These are phyloP conservation scores for Stropharia rugosoannulata DNA, from an alignment of 768 basidiomycete genomes.

Conservation along the genomic window DNA sequence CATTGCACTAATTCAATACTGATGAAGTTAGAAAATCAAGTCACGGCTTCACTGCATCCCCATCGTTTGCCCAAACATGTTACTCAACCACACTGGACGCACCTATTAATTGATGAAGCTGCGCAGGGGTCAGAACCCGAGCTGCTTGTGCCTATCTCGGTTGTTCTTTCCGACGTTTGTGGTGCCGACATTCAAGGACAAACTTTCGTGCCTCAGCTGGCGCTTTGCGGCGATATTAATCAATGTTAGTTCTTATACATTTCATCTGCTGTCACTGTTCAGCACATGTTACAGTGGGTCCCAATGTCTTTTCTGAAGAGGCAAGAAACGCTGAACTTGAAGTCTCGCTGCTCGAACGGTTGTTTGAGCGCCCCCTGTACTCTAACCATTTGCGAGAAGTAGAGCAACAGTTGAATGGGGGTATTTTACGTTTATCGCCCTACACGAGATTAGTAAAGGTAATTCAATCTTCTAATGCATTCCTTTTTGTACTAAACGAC, in stretches of 20 bases:
- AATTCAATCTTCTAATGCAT: background rate
- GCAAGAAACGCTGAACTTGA: conserved; percentile 46
- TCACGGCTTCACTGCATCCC: conserved; percentile 37
- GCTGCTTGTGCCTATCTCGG: conserved; percentile 48
- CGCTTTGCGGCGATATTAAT: conserved; percentile 51
- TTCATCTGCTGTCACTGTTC: background rate
- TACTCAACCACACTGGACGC: conserved; percentile 49
- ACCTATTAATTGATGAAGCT: conserved; percentile 53
- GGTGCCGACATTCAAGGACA: conserved; percentile 6
- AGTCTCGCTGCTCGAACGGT: conserved; percentile 46
- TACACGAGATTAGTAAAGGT: conserved; percentile 47
- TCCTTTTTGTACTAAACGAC: background rate
- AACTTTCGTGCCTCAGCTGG: conserved; percentile 39
- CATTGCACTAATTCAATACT: conserved; percentile 43
- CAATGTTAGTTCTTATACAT: conserved; percentile 34
- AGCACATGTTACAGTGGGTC: conserved; percentile 36
- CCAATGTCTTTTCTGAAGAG: conserved; percentile 43
- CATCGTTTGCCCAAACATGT: conserved; percentile 25
- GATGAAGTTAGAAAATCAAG: conserved; percentile 38
- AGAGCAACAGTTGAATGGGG: conserved; percentile 1
- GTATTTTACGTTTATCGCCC: conserved; percentile 23
- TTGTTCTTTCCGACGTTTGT: conserved; percentile 31
- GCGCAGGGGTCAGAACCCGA: conserved; percentile 56
- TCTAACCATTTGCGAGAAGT: conserved; percentile 14
- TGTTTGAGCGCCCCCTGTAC: conserved; percentile 44